These are phyloP conservation scores for Blastobotrys niveus DNA, from an alignment of 1,139 yeast genomes.

Conservation along the genomic window DNA sequence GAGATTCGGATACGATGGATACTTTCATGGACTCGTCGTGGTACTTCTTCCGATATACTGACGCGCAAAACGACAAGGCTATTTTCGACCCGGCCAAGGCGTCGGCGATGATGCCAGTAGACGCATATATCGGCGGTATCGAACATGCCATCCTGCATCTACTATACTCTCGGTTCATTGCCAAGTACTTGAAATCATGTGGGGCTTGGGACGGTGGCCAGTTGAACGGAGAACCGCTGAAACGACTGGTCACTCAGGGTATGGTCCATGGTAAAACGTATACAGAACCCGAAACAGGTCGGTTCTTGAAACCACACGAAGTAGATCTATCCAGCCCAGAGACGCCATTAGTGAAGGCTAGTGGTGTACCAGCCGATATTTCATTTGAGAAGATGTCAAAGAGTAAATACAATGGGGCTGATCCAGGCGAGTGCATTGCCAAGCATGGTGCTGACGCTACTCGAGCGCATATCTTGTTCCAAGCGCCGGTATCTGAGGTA, in stretches of 20 bases:
- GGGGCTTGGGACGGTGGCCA: slow-evolving; percentile 51
- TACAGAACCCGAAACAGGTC: slow-evolving; percentile 63
- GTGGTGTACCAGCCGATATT: slow-evolving; percentile 50
- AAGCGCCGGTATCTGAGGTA: slow-evolving; percentile 79
- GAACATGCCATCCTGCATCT: slow-evolving; percentile 94
- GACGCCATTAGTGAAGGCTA: slow-evolving; percentile 42
- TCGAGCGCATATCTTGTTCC: slow-evolving; percentile 89
- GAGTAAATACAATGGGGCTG: slow-evolving; percentile 90
- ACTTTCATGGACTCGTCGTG: slow-evolving; percentile 97
- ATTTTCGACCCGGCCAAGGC: slow-evolving; percentile 56
- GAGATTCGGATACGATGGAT: slow-evolving; percentile 98
- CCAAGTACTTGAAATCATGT: slow-evolving; percentile 67
- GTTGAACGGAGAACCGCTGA: slow-evolving; percentile 70
- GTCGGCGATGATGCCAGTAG: slow-evolving; percentile 66
- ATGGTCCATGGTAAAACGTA: slow-evolving; percentile 95
- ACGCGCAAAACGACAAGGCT: slow-evolving; percentile 50
- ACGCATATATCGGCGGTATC: slow-evolving; percentile 87
- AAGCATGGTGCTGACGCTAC: slow-evolving; percentile 91
- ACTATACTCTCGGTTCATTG: slow-evolving; percentile 73
- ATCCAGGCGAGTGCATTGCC: slow-evolving; percentile 71
- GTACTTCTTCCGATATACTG: slow-evolving; percentile 85
- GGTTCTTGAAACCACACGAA: slow-evolving; percentile 75
- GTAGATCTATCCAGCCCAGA: slow-evolving; percentile 39
- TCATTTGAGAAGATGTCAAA: slow-evolving; percentile 92
- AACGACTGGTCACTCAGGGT: slow-evolving; percentile 80